phyloP scores from a whole-genome alignment of 2,329 filamentous ascomycete species.

The Nothopassalora personata region DNA sequence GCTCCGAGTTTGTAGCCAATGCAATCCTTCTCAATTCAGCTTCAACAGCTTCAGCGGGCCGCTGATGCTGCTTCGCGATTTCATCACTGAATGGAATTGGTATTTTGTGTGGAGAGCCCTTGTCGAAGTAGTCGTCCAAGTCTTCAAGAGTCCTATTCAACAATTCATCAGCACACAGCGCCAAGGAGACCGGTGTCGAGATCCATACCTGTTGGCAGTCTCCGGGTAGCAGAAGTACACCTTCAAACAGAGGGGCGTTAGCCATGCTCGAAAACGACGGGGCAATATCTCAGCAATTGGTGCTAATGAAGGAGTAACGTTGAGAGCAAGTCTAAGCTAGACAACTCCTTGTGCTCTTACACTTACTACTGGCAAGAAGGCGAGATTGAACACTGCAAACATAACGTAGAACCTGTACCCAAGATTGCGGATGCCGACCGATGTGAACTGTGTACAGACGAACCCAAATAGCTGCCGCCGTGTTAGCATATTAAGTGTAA shows the following conservation, averaged over 20 bases:
- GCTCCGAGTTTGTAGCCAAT: conserved; percentile 4
- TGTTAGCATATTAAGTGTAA: no score
- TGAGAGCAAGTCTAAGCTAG: no score
- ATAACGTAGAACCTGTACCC: conserved; percentile 14
- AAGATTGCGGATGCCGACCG: conserved; percentile 11
- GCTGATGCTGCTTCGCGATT: conserved; percentile 19
- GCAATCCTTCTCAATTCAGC: conserved; percentile 22
- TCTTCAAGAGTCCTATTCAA: conserved; percentile 25
- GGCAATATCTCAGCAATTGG: no score
- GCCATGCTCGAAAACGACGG: no score
- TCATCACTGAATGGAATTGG: conserved; percentile 21
- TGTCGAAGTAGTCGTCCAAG: conserved; percentile 25
- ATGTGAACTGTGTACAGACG: conserved; percentile 13
- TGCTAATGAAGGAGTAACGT: no score
- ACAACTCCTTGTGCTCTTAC: no score
- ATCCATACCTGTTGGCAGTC: conserved; percentile 15
- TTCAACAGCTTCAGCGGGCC: conserved; percentile 22
- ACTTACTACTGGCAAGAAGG: conserved; percentile 4
- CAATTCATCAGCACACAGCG: no score
- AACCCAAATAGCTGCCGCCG: conserved; percentile 4
- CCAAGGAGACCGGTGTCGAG: no score
- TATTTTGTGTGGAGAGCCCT: conserved; percentile 17
- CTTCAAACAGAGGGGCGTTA: no score
- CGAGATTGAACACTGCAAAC: conserved; percentile 7
- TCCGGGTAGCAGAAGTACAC: conserved; percentile 30